Conservation (phyloP, 179 eudicot species). For the Gypsophila paniculata region DNA sequence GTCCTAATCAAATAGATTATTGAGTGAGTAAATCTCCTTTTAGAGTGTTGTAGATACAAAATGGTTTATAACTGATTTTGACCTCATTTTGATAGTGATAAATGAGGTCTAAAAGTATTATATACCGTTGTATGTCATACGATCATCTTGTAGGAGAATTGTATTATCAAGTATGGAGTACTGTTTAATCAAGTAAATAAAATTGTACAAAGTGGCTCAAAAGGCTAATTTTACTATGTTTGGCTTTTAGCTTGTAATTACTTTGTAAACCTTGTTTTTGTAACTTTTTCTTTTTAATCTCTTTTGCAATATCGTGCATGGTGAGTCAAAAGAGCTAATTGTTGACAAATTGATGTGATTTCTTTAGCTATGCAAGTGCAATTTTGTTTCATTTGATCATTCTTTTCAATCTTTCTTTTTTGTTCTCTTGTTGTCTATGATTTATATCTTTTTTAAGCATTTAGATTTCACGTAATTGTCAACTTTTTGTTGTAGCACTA, state of each 20-base stretch:
- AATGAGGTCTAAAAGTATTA: too few relatives aligned
- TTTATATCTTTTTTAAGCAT: background rate
- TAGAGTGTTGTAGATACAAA: too few relatives aligned
- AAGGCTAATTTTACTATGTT: background rate
- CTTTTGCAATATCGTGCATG: conserved; percentile 8
- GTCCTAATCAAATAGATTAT: background rate
- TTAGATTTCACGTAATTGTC: background rate
- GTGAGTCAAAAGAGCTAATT: conserved; percentile 32
- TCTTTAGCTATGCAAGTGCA: background rate
- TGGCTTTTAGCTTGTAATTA: background rate
- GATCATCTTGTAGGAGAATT: too few relatives aligned
- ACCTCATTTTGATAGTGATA: too few relatives aligned
- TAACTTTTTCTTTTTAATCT: background rate
- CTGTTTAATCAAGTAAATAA: background rate
- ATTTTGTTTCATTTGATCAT: background rate
- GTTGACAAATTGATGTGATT: conserved; percentile 23
- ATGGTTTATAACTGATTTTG: too few relatives aligned
- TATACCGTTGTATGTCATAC: too few relatives aligned
- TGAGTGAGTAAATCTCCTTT: too few relatives aligned
- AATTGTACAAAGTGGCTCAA: background rate
- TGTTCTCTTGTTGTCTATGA: background rate
- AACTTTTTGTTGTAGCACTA: background rate
- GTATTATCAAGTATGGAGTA: too few relatives aligned
- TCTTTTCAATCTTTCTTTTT: background rate
- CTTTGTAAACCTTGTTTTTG: background rate